Evolutionary conservation across 352 stramenopile species (phyloP).

Genomic region (Pythium folliculosum): DNA sequence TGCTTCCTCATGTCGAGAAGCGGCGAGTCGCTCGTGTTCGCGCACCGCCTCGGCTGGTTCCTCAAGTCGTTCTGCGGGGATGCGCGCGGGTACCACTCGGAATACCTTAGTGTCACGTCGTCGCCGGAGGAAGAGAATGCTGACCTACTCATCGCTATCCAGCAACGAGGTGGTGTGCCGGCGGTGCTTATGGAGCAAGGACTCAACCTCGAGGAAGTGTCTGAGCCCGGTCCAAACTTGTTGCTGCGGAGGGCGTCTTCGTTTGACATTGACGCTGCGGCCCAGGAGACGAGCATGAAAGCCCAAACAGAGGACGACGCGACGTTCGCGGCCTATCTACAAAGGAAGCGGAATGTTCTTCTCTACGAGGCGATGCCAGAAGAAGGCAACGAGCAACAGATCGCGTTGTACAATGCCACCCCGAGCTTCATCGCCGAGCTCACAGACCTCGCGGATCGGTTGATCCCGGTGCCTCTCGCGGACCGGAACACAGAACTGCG

Average conservation of each 20-base stretch:
- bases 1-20: conserved; percentile 87
- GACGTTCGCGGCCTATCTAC: conserved; percentile 55
- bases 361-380: conserved; percentile 59
- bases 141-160: conserved; percentile 66
- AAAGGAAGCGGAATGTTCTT: conserved; percentile 49
- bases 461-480: conserved; percentile 51
- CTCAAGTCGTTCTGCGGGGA: conserved; percentile 83
- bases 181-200: conserved; percentile 78
- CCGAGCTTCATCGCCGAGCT: conserved; percentile 69
- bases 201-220: conserved; percentile 71
- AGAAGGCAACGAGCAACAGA: conserved; percentile 65
- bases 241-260: conserved; percentile 49
- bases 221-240: conserved; percentile 49
- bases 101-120: conserved; percentile 73
- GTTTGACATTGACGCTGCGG: conserved; percentile 55
- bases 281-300: conserved; percentile 34
- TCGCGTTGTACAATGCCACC: conserved; percentile 66
- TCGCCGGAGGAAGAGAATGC: conserved; percentile 61
- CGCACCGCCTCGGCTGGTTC: conserved; percentile 86
- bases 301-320: conserved; percentile 46
- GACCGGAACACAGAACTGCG: conserved; percentile 54
- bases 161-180: conserved; percentile 60
- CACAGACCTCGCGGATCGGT: conserved; percentile 62
- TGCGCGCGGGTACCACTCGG: conserved; percentile 62
- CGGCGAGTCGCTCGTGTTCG: conserved; percentile 80